phyloP scores from a whole-genome alignment of 2,329 filamentous ascomycete species.

The Alternaria rosae region DNA sequence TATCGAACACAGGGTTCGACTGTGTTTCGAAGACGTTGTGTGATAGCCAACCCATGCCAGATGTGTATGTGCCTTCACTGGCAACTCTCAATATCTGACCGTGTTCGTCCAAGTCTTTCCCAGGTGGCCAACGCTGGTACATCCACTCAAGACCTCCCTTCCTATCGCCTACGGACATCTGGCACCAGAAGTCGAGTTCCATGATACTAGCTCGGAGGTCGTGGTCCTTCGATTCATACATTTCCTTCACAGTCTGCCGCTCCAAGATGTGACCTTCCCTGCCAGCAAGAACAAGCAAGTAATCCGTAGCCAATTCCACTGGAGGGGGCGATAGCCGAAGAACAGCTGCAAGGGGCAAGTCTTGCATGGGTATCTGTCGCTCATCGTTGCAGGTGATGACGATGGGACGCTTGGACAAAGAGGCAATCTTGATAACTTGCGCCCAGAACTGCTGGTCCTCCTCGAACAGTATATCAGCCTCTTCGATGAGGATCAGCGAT shows the following conservation, averaged over 20 bases:
- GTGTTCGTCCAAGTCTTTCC: constrained; percentile 71
- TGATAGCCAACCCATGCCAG: constrained; percentile 78
- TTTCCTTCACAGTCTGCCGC: constrained; percentile 69
- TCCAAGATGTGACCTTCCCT: constrained; percentile 85
- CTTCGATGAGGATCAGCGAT: constrained; percentile 91
- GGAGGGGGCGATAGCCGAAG: constrained; percentile 76
- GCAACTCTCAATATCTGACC: constrained; percentile 77
- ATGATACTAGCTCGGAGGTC: constrained; percentile 84
- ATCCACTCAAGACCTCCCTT: constrained; percentile 92
- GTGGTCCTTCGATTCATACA: constrained; percentile 72
- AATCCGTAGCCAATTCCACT: constrained; percentile 74
- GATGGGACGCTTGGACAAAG: constrained; percentile 87
- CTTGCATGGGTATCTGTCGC: constrained; percentile 75
- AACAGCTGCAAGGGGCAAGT: constrained; percentile 82
- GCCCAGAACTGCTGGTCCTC: constrained; percentile 96
- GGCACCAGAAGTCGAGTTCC: constrained; percentile 95
- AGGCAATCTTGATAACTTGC: constrained; percentile 78
- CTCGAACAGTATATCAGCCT: constrained; percentile 91
- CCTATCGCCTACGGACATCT: constrained; percentile 90
- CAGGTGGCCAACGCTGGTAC: constrained; percentile 76
- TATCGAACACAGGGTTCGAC: constrained; percentile 50
- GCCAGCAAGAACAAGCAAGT: constrained; percentile 81
- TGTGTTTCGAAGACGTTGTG: constrained; percentile 63
- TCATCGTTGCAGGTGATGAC: constrained; percentile 97
- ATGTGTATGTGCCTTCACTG: constrained; percentile 79